These are phyloP conservation scores for Hyaloscypha hepaticicola DNA, from an alignment of 495 filamentous ascomycete genomes.

Conservation along the genomic window DNA sequence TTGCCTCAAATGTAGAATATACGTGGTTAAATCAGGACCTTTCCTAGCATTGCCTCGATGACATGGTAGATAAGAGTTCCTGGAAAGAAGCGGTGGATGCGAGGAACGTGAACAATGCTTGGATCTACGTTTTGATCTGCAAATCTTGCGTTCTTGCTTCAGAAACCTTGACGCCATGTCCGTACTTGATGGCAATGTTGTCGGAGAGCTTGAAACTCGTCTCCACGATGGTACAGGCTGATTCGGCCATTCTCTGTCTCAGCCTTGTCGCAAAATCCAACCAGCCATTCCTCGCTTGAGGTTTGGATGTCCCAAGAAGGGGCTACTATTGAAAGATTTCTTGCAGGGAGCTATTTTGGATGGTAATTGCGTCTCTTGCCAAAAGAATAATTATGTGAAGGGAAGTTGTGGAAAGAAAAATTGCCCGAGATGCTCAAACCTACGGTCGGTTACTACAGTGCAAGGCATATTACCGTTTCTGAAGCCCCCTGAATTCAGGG, in stretches of 20 bases:
- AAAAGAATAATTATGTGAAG: no score
- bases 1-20: background rate
- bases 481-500: no score
- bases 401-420: no score
- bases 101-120: background rate
- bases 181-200: constrained; percentile 1
- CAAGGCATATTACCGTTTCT: no score
- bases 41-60: no score
- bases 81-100: background rate
- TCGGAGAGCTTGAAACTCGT: constrained; percentile 8
- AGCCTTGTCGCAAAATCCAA: background rate
- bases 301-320: constrained; percentile 2
- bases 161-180: background rate
- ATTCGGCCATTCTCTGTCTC: constrained; percentile 7
- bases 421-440: no score
- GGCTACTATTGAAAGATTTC: background rate
- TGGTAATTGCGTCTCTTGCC: no score
- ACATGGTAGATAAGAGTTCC: no score
- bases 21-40: no score
- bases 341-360: no score
- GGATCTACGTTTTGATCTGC: background rate
- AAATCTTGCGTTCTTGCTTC: constrained; percentile 4
- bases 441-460: no score
- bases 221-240: background rate
- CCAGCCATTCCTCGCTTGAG: background rate